Percentiles rank a stretch among this genome's conserved stretches.
These are phyloP conservation scores for Lepidopterella palustris DNA, from an alignment of 495 filamentous ascomycete species.

Conservation along the genomic window DNA sequence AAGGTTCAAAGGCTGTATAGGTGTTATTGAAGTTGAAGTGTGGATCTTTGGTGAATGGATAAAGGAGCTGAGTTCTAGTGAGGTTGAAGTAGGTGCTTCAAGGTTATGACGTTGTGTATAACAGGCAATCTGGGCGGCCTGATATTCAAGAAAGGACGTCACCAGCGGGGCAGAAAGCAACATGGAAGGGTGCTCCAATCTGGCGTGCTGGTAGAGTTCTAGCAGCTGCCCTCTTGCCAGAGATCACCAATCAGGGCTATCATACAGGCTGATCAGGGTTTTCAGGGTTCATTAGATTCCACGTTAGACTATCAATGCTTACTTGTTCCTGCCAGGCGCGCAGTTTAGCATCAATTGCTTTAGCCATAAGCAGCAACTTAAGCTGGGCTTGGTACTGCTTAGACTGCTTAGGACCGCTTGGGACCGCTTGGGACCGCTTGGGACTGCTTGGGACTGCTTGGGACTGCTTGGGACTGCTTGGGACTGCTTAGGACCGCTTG, in stretches of 20 bases:
- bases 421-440: not conserved
- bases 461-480: not conserved
- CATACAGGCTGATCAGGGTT: not conserved
- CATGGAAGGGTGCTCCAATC: no score
- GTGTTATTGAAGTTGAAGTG: not conserved
- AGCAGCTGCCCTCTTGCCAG: not conserved
- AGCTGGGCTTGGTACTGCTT: no score
- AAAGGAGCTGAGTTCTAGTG: not conserved
- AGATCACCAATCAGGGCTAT: not conserved
- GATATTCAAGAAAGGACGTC: not conserved
- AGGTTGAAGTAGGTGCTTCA: not conserved
- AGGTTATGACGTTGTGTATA: not conserved
- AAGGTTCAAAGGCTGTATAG: not conserved
- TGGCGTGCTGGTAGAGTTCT: no score
- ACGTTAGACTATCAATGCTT: no score
- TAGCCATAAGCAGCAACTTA: no score
- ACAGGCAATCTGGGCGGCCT: not conserved
- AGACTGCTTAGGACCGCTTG: no score
- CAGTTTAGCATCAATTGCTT: not conserved
- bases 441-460: not conserved
- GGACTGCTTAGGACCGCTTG: not conserved
- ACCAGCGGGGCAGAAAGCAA: not conserved
- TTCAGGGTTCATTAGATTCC: not conserved
- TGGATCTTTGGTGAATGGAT: not conserved
- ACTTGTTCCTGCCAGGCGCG: not conserved